A percentile compares a stretch with the other conserved stretches of the same genome.
Evolutionary conservation across 495 filamentous ascomycete genomes (phyloP).

Genomic region (Daldinia loculata): DNA sequence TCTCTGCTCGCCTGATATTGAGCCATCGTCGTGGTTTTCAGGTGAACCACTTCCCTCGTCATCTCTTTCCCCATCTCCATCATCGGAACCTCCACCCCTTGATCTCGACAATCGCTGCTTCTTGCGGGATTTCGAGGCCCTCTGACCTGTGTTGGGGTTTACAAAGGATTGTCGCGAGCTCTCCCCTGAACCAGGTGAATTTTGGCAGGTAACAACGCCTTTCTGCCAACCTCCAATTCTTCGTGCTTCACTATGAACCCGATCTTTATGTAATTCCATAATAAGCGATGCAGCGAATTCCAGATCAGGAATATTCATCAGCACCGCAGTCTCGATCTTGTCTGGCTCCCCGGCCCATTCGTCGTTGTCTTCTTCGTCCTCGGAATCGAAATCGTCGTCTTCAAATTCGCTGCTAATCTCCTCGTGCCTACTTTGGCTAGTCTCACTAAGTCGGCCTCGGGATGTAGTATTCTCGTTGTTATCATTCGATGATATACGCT

Average conservation of each 20-base stretch:
- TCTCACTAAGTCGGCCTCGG: not conserved
- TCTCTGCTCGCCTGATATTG: slow-evolving; percentile 1
- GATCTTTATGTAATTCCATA: slow-evolving; percentile 24
- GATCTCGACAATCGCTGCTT: slow-evolving; percentile 2
- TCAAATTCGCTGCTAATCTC: slow-evolving; percentile 5
- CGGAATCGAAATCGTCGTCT: slow-evolving; percentile 23
- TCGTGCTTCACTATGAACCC: slow-evolving; percentile 10
- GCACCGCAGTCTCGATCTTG: slow-evolving; percentile 17
- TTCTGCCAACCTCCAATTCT: slow-evolving; percentile 30
- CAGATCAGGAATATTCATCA: slow-evolving; percentile 7
- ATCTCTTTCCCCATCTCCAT: slow-evolving; percentile 23
- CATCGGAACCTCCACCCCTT: slow-evolving; percentile 9
- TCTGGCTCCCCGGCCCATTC: slow-evolving; percentile 24
- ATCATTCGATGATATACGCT: not conserved
- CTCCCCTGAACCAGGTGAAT: slow-evolving; percentile 2
- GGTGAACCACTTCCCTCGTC: slow-evolving; percentile 13
- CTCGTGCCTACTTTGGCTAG: not conserved
- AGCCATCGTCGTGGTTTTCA: slow-evolving; percentile 17
- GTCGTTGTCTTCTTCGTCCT: slow-evolving; percentile 19
- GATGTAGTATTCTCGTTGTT: not conserved
- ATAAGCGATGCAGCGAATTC: slow-evolving; percentile 27
- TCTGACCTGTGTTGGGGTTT: not conserved
- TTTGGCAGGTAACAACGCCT: slow-evolving; percentile 16
- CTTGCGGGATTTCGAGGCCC: slow-evolving; percentile 9
- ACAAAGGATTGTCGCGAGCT: not conserved